Percentiles rank a stretch among this genome's conserved stretches.
phyloP scores from a whole-genome alignment of 495 filamentous ascomycete genomes.

The Xylaria cubensis region DNA sequence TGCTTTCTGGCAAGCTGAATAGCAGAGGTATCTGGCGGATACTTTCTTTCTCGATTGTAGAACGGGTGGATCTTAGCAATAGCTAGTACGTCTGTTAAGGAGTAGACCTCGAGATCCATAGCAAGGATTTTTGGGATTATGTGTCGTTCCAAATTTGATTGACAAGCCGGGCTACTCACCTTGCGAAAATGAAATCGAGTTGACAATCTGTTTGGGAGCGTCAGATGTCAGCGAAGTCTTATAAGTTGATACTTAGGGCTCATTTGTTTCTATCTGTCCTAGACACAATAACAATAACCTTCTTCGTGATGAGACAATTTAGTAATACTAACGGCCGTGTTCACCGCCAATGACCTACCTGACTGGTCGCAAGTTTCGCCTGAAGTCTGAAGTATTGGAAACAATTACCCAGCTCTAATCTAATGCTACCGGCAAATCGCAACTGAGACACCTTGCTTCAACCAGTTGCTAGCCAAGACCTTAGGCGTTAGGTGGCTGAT shows the following conservation, averaged over 20 bases:
- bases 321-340: neutral
- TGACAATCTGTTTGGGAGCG: neutral
- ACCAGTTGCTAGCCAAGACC: neutral
- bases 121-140: neutral
- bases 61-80: constrained; percentile 43
- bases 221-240: neutral
- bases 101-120: neutral
- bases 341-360: neutral
- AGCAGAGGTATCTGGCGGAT: constrained; percentile 29
- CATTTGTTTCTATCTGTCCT: too few species aligned
- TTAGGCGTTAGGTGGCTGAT: neutral
- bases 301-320: neutral
- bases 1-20: constrained; percentile 13
- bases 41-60: constrained; percentile 31
- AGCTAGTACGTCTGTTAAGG: constrained; percentile 35
- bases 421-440: neutral
- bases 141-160: neutral
- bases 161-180: neutral
- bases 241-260: neutral
- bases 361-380: neutral
- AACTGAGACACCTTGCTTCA: too few species aligned
- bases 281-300: neutral
- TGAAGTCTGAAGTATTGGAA: neutral
- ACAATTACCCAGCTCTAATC: neutral
- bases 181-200: neutral